A percentile compares a stretch with the other conserved stretches of the same genome.
phyloP scores from a whole-genome alignment of 129 eudicot genomes.

The Flaveria ramosissima region DNA sequence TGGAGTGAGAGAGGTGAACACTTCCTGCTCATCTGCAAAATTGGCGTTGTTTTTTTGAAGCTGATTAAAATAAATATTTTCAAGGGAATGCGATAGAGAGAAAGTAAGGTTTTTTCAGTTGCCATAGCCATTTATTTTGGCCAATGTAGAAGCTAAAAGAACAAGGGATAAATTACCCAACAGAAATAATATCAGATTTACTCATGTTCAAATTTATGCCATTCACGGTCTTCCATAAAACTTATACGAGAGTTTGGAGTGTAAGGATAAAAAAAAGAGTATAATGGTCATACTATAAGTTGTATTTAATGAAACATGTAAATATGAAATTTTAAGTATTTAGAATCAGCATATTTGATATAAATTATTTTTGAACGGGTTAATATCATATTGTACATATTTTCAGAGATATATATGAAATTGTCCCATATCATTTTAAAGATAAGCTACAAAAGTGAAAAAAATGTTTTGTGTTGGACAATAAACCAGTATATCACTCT shows the following conservation, averaged over 20 bases:
- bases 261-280: not conserved
- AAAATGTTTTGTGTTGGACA: not conserved
- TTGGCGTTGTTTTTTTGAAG: not conserved
- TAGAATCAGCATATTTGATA: not conserved
- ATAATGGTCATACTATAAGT: not conserved
- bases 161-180: not conserved
- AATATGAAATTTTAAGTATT: not conserved
- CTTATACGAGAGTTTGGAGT: not conserved
- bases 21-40: not conserved
- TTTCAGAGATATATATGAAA: not conserved
- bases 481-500: not conserved
- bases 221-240: not conserved
- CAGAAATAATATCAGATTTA: not conserved
- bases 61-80: not conserved
- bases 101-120: not conserved
- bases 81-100: not conserved
- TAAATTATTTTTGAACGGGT: not conserved
- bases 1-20: conserved; percentile 12
- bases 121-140: not conserved
- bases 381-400: not conserved
- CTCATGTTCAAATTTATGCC: not conserved
- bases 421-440: not conserved
- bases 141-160: not conserved
- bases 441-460: not conserved
- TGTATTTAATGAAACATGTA: not conserved